Conservation (phyloP, 306 rosid genomes). For the Quercus alba region DNA sequence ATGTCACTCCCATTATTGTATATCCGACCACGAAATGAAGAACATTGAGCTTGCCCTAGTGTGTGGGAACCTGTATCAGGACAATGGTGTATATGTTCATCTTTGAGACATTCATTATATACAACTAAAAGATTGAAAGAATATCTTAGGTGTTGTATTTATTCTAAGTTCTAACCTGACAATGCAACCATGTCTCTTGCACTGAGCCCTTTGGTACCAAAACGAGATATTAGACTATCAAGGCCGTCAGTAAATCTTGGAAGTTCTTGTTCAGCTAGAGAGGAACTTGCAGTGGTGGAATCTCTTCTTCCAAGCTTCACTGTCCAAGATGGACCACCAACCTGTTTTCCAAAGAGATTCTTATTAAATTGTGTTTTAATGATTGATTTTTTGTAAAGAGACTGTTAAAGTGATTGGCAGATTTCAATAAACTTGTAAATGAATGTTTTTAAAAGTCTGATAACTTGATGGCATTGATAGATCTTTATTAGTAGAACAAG, state of each 20-base stretch:
- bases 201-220: slow-evolving; percentile 20
- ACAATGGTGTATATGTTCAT: not conserved
- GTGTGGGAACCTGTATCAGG: slow-evolving; percentile 40
- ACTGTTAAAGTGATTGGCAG: no score
- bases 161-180: not conserved
- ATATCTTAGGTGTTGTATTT: no score
- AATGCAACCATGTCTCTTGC: slow-evolving; percentile 36
- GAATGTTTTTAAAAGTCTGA: no score
- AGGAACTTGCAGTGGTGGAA: slow-evolving; percentile 19
- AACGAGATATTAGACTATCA: not conserved
- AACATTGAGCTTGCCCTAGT: slow-evolving; percentile 52
- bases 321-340: slow-evolving; percentile 42
- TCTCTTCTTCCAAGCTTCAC: slow-evolving; percentile 42
- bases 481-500: no score
- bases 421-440: no score
- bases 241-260: slow-evolving; percentile 28
- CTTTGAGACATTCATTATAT: not conserved
- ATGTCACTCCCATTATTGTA: slow-evolving; percentile 44
- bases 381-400: not conserved
- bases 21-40: slow-evolving; percentile 44
- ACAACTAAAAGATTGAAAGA: not conserved
- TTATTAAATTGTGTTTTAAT: no score
- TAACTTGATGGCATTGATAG: not conserved
- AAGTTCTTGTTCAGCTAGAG: slow-evolving; percentile 20
- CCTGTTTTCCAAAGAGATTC: no score